Conservation (phyloP, 441 rosid genomes). For the Hypseocharis bilobata region DNA sequence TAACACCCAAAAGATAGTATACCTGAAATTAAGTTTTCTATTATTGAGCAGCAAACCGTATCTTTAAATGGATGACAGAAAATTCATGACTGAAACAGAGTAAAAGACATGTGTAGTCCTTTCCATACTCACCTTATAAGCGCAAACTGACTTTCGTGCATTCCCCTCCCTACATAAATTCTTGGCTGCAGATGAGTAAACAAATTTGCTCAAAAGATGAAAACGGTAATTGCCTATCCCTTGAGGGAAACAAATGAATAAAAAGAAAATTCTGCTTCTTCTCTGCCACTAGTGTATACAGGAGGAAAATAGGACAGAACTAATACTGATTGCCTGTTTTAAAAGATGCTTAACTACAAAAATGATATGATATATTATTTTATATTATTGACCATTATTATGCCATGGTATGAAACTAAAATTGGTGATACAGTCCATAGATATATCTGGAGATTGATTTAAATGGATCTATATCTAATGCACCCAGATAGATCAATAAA, state of each 20-base stretch:
- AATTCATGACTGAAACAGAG: conserved; percentile 5
- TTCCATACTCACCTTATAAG: conserved; percentile 66
- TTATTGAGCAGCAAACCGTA: too few species aligned
- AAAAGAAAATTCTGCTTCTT: background rate
- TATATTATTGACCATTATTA: background rate
- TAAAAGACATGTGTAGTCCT: conserved; percentile 14
- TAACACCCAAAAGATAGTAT: conserved; percentile 76
- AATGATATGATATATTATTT: background rate
- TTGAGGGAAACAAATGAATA: conserved; percentile 6
- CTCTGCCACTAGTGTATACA: background rate
- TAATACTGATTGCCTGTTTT: background rate
- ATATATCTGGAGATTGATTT: background rate
- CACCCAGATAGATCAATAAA: conserved; percentile 2
- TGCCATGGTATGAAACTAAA: background rate
- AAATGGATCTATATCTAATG: background rate
- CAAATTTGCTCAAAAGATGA: conserved; percentile 23
- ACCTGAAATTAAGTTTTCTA: conserved; percentile 58
- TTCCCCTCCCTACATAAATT: conserved; percentile 89
- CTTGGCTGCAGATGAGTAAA: conserved; percentile 62
- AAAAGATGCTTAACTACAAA: too few species aligned
- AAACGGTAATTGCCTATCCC: conserved; percentile 10
- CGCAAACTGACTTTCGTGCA: conserved; percentile 97
- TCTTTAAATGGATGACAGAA: conserved; percentile 4
- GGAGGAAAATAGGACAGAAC: conserved; percentile 1
- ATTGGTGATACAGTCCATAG: background rate